Conservation (phyloP, 768 basidiomycete species). For the Leccinum barrowsii region DNA sequence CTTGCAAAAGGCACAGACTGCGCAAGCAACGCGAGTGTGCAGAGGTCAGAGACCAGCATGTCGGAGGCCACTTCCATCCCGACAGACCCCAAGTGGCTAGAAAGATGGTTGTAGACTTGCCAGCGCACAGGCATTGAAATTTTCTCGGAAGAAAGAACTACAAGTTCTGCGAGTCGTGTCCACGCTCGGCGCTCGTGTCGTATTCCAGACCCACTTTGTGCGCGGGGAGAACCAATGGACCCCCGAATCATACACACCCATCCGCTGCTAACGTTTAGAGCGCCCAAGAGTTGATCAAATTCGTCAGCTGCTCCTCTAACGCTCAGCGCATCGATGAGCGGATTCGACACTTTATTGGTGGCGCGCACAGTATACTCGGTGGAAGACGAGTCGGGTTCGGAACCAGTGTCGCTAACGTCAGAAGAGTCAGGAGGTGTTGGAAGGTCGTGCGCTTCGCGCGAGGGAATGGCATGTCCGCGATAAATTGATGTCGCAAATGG, state of each 20-base stretch:
- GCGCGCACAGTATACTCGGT: constrained; percentile 26
- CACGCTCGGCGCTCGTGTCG: constrained; percentile 47
- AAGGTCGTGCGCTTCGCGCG: constrained; percentile 14
- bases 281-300: constrained; percentile 34
- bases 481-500: constrained; percentile 21
- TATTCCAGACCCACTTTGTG: background rate
- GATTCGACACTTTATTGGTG: constrained; percentile 10
- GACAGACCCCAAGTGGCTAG: constrained; percentile 19
- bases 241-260: constrained; percentile 35
- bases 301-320: constrained; percentile 38
- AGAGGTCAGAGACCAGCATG: constrained; percentile 45
- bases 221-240: constrained; percentile 8
- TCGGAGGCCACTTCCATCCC: constrained; percentile 21
- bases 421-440: constrained; percentile 30
- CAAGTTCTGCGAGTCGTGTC: constrained; percentile 48
- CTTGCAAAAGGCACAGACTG: constrained; percentile 37
- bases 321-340: constrained; percentile 30
- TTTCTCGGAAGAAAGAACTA: constrained; percentile 33
- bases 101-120: constrained; percentile 54
- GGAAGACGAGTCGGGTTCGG: constrained; percentile 29
- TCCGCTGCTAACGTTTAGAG: constrained; percentile 39
- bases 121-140: constrained; percentile 37
- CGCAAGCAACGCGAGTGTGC: constrained; percentile 56
- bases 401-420: constrained; percentile 21
- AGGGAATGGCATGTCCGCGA: background rate